These are phyloP conservation scores for Inga oerstediana DNA, from an alignment of 306 rosid genomes.

Conservation along the genomic window DNA sequence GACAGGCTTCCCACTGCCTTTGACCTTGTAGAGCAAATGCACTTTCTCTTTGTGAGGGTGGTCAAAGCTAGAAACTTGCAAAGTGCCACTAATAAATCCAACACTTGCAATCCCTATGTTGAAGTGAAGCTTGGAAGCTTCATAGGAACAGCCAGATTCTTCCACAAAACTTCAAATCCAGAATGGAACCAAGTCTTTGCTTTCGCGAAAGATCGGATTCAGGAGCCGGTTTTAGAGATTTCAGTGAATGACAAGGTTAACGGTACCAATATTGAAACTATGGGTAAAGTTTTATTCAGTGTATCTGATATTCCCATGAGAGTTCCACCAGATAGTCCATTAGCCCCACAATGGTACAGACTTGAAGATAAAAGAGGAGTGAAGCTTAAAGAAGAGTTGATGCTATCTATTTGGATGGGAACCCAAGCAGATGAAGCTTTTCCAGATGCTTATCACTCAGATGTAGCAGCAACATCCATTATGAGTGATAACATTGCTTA, in stretches of 20 bases:
- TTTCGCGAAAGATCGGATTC: conserved; percentile 36
- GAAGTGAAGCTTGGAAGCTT: conserved; percentile 43
- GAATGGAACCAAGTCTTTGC: conserved; percentile 40
- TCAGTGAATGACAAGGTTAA: conserved; percentile 31
- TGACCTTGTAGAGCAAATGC: conserved; percentile 48
- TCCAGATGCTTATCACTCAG: conserved; percentile 43
- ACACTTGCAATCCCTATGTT: conserved; percentile 28
- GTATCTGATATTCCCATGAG: conserved; percentile 41
- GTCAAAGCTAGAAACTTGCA: conserved; percentile 38
- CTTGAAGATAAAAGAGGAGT: conserved; percentile 34
- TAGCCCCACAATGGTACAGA: conserved; percentile 46
- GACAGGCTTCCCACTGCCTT: conserved; percentile 29
- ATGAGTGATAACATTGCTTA: not conserved
- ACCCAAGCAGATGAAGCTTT: conserved; percentile 55
- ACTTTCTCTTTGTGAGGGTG: conserved; percentile 43
- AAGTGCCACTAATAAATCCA: not conserved
- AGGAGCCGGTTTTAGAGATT: conserved; percentile 30
- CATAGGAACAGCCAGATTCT: conserved; percentile 29
- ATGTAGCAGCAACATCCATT: conserved; percentile 23
- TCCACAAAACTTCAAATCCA: conserved; percentile 16
- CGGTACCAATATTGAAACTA: not conserved
- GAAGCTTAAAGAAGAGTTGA: conserved; percentile 45
- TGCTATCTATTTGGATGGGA: conserved; percentile 61
- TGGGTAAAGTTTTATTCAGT: conserved; percentile 32
- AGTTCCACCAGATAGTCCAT: conserved; percentile 51